phyloP scores from a whole-genome alignment of 805 yeast species.

The Monosporozyma siamensis region DNA sequence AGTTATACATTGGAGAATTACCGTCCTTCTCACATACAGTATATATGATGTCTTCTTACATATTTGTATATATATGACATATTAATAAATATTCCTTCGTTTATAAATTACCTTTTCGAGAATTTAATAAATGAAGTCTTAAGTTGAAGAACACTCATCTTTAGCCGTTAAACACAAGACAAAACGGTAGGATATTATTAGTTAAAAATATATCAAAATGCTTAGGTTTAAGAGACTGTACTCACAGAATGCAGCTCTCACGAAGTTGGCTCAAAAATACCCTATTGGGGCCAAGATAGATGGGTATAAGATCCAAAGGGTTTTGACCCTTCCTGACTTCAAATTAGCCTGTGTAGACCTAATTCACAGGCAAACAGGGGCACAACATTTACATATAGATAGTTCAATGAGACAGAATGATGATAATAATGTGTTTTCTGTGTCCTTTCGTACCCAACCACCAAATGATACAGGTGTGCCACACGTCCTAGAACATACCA shows the following conservation, averaged over 20 bases:
- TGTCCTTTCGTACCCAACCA: constrained; percentile 88
- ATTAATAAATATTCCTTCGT: not conserved
- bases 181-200: no score
- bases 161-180: no score
- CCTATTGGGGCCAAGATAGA: constrained; percentile 54
- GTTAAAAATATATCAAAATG: no score
- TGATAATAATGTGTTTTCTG: constrained; percentile 81
- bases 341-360: constrained; percentile 70
- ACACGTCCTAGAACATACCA: constrained; percentile 91
- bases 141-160: not conserved
- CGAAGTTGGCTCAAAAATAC: constrained; percentile 34
- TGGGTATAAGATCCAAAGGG: constrained; percentile 60
- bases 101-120: not conserved
- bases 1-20: not conserved
- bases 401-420: constrained; percentile 45
- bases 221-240: constrained; percentile 20
- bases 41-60: not conserved
- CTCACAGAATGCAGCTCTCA: constrained; percentile 25
- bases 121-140: not conserved
- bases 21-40: not conserved
- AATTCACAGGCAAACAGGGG: constrained; percentile 57
- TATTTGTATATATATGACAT: not conserved
- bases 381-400: constrained; percentile 79
- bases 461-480: constrained; percentile 95
- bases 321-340: constrained; percentile 69